Percentiles rank a stretch among this genome's conserved stretches.
phyloP scores from a whole-genome alignment of 345 rosid genomes.

The Brassica juncea region DNA sequence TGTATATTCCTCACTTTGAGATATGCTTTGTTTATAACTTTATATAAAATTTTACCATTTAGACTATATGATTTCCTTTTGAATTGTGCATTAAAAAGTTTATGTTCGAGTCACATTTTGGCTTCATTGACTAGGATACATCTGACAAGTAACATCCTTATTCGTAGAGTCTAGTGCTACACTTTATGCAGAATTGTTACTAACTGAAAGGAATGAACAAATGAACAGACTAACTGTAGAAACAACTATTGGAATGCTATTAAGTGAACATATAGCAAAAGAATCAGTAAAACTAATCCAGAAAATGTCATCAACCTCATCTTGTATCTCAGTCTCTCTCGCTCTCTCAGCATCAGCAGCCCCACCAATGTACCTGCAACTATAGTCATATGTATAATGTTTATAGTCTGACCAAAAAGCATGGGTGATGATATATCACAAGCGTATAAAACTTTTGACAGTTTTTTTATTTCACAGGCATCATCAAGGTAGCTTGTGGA shows the following conservation, averaged over 20 bases:
- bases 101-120: background rate
- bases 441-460: background rate
- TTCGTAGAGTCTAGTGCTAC: constrained; percentile 19
- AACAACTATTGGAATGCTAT: constrained; percentile 8
- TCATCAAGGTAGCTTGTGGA: constrained; percentile 96
- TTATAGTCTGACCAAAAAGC: background rate
- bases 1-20: constrained; percentile 33
- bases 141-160: background rate
- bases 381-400: background rate
- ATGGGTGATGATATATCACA: background rate
- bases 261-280: constrained; percentile 19
- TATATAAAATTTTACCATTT: constrained; percentile 17
- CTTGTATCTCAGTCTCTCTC: constrained; percentile 22
- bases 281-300: constrained; percentile 7
- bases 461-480: constrained; percentile 71
- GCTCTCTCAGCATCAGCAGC: constrained; percentile 48
- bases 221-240: constrained; percentile 22
- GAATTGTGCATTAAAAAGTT: background rate
- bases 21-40: constrained; percentile 31
- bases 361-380: constrained; percentile 67
- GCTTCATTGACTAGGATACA: background rate
- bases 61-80: background rate
- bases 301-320: constrained; percentile 3
- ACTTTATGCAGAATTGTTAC: no score
- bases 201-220: background rate